Conservation (phyloP, 2,329 filamentous ascomycete species). For the Cylindrodendrum hubeiense region DNA sequence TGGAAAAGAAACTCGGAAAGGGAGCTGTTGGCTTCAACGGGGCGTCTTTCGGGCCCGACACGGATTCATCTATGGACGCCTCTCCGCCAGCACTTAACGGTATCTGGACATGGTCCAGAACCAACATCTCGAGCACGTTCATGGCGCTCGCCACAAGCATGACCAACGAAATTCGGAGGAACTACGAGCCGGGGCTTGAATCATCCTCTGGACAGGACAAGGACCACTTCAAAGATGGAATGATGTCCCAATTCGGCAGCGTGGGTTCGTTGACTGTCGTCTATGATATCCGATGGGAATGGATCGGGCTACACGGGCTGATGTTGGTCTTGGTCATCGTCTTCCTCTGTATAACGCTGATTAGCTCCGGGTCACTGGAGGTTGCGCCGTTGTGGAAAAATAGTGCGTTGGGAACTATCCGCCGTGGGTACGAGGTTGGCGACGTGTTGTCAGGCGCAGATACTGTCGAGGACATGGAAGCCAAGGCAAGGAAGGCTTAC, state of each 20-base stretch:
- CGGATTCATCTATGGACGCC: not conserved
- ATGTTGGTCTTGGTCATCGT: constrained; percentile 4
- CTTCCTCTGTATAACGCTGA: constrained; percentile 12
- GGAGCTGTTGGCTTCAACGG: constrained; percentile 19
- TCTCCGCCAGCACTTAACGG: constrained; percentile 9
- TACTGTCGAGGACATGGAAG: constrained; percentile 21
- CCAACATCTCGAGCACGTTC: constrained; percentile 19
- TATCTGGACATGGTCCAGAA: constrained; percentile 15
- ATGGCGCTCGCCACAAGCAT: constrained; percentile 21
- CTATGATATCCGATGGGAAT: constrained; percentile 19
- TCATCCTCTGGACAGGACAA: constrained; percentile 6
- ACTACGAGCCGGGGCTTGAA: not conserved
- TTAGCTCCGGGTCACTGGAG: not conserved
- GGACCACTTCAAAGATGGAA: constrained; percentile 5
- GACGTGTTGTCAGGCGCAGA: constrained; percentile 1
- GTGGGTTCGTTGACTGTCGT: constrained; percentile 6
- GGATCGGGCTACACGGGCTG: constrained; percentile 13
- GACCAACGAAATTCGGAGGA: constrained; percentile 26
- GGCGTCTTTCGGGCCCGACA: not conserved
- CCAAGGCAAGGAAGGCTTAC: not conserved
- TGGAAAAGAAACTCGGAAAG: constrained; percentile 9
- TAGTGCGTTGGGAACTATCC: constrained; percentile 19
- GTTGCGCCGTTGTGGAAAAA: constrained; percentile 1
- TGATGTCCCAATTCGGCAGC: constrained; percentile 2
- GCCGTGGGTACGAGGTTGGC: constrained; percentile 12